These are phyloP conservation scores for Lumnitzera racemosa DNA, from an alignment of 345 rosid species.

Conservation along the genomic window DNA sequence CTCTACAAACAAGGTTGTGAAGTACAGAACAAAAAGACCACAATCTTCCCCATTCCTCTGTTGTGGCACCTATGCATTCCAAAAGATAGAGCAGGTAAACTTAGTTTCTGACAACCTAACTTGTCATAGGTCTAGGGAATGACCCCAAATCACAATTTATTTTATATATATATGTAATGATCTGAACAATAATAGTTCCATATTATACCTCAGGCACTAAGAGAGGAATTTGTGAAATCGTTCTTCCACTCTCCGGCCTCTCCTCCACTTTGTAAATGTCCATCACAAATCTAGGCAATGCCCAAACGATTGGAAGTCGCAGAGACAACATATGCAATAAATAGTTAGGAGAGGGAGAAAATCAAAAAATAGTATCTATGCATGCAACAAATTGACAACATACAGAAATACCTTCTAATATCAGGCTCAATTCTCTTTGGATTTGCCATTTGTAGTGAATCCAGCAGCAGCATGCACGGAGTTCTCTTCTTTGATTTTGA, in stretches of 20 bases:
- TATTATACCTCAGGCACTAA: constrained; percentile 34
- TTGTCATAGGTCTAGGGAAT: not conserved
- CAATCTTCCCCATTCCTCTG: constrained; percentile 35
- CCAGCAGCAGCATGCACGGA: constrained; percentile 40
- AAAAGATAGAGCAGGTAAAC: not conserved
- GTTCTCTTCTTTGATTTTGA: constrained; percentile 17
- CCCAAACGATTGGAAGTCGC: not conserved
- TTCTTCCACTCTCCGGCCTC: constrained; percentile 14
- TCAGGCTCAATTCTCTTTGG: constrained; percentile 33
- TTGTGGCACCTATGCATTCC: constrained; percentile 32
- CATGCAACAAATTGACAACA: not conserved
- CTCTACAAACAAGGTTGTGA: constrained; percentile 25
- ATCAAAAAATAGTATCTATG: not conserved
- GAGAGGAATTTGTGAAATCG: constrained; percentile 23
- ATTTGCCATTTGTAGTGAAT: constrained; percentile 34
- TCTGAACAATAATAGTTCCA: not conserved
- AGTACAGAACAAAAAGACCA: constrained; percentile 38
- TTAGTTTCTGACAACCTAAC: not conserved
- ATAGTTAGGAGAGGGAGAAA: not conserved
- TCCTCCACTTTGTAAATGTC: constrained; percentile 30
- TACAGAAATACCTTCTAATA: constrained; percentile 27
- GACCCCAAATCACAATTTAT: too few species aligned
- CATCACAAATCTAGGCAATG: constrained; percentile 29
- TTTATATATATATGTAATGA: not conserved
- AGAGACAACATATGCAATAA: not conserved